Evolutionary conservation across 2,329 filamentous ascomycete species (phyloP).

Genomic region (Apiospora pterosperma): DNA sequence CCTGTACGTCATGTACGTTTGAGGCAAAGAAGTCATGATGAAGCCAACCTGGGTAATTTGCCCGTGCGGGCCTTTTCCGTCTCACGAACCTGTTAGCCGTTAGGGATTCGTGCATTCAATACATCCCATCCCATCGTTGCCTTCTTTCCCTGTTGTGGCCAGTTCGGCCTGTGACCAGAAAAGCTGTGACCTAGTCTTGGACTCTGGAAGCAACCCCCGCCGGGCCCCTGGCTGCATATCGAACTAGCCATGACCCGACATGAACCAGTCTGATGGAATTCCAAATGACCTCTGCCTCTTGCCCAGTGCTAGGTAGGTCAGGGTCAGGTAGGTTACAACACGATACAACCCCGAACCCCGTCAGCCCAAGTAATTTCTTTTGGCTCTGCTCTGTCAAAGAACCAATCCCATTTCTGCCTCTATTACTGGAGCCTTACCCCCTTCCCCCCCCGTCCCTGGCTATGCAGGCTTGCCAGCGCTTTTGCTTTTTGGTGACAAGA

Average conservation of each 20-base stretch:
- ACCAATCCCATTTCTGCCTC: neutral
- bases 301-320: too few species aligned
- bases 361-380: neutral
- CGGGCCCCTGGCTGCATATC: neutral
- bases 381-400: neutral
- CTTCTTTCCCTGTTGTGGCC: neutral
- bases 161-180: neutral
- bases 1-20: neutral
- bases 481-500: neutral
- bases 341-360: neutral
- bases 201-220: neutral
- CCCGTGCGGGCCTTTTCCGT: neutral
- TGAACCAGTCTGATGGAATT: conserved; percentile 1
- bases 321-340: too few species aligned
- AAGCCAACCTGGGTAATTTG: neutral
- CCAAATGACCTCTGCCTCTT: neutral
- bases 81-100: neutral
- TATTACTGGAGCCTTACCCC: too few species aligned
- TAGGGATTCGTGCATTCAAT: neutral
- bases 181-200: neutral
- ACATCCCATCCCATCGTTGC: neutral
- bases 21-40: neutral
- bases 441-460: neutral
- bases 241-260: neutral
- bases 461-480: neutral